Percentiles rank a stretch among this genome's conserved stretches.
phyloP scores from a whole-genome alignment of 805 yeast genomes.

The Lipomyces chichibuensis region DNA sequence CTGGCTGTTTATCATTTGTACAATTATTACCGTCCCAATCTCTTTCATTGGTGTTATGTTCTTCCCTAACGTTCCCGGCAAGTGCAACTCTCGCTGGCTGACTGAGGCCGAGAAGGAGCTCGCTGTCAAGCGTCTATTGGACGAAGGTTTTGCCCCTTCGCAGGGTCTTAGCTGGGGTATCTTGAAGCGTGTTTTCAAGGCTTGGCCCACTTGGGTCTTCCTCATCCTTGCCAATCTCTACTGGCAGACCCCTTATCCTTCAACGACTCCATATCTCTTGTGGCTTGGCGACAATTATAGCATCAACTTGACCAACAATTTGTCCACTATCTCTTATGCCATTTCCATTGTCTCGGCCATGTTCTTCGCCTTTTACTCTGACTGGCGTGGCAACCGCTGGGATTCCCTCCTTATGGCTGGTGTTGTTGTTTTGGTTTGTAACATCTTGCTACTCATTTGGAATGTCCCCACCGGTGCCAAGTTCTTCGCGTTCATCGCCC shows the following conservation, averaged over 20 bases:
- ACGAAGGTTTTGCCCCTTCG: slow-evolving; percentile 28
- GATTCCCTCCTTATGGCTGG: slow-evolving; percentile 17
- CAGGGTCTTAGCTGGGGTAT: slow-evolving; percentile 4
- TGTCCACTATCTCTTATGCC: slow-evolving; percentile 5
- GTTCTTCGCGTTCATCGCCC: slow-evolving; percentile 15
- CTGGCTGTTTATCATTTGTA: slow-evolving; percentile 66
- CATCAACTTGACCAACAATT: slow-evolving; percentile 2
- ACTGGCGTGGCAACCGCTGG: slow-evolving; percentile 16
- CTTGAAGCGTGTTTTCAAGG: slow-evolving; percentile 9
- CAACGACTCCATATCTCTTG: slow-evolving; percentile 30
- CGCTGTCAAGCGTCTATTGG: slow-evolving; percentile 32
- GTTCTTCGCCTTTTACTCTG: slow-evolving; percentile 14
- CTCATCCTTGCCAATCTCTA: slow-evolving; percentile 24
- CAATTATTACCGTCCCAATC: slow-evolving; percentile 45
- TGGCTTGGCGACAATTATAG: slow-evolving; percentile 19
- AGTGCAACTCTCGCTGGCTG: slow-evolving; percentile 37
- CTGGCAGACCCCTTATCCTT: slow-evolving; percentile 33
- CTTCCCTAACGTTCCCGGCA: slow-evolving; percentile 54
- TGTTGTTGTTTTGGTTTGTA: slow-evolving; percentile 10
- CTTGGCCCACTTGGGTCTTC: slow-evolving; percentile 32
- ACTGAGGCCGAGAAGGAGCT: slow-evolving; percentile 37
- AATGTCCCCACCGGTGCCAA: slow-evolving; percentile 5
- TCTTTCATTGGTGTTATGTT: slow-evolving; percentile 47
- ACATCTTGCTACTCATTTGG: slow-evolving; percentile 1
- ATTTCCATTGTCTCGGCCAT: slow-evolving; percentile 12